These are phyloP conservation scores for Saccharomyces kudriavzevii DNA, from an alignment of 805 yeast species.

Conservation along the genomic window DNA sequence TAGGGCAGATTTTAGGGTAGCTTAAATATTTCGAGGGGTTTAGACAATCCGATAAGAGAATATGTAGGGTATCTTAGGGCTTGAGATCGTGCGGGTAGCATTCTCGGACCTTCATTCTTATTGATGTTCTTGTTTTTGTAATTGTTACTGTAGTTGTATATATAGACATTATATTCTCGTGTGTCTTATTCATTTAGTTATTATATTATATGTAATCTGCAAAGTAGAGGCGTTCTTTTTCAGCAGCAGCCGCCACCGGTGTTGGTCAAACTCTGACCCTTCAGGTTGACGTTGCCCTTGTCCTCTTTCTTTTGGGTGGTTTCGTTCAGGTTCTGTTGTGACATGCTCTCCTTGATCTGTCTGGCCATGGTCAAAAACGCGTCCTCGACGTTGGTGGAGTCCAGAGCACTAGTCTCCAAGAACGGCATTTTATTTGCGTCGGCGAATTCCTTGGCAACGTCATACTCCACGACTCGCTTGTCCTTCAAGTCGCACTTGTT, in stretches of 20 bases:
- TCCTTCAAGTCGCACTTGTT: constrained; percentile 92
- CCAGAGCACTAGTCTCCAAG: constrained; percentile 91
- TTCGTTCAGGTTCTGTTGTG: constrained; percentile 44
- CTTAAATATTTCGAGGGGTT: not conserved
- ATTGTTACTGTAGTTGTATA: not conserved
- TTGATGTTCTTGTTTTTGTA: not conserved
- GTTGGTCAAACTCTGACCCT: constrained; percentile 53
- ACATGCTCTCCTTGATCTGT: constrained; percentile 94
- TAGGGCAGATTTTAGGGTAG: not conserved
- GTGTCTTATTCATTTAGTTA: not conserved
- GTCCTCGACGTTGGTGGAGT: constrained; percentile 94
- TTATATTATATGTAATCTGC: not conserved
- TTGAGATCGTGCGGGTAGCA: not conserved
- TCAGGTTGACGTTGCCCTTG: constrained; percentile 62
- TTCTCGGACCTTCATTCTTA: not conserved
- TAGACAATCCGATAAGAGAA: not conserved
- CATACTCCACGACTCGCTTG: constrained; percentile 90
- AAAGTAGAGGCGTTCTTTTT: not conserved
- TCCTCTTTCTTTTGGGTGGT: constrained; percentile 28
- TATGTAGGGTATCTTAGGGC: not conserved
- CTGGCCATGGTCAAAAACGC: constrained; percentile 98
- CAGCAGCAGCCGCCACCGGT: constrained; percentile 43
- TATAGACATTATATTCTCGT: not conserved
- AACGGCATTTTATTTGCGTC: constrained; percentile 86
- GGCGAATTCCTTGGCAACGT: constrained; percentile 95